Evolutionary conservation across 768 basidiomycete species (phyloP), one percentile per base, ranked within the genome.

Genomic region (Coprinopsis marcescibilis): DNA sequence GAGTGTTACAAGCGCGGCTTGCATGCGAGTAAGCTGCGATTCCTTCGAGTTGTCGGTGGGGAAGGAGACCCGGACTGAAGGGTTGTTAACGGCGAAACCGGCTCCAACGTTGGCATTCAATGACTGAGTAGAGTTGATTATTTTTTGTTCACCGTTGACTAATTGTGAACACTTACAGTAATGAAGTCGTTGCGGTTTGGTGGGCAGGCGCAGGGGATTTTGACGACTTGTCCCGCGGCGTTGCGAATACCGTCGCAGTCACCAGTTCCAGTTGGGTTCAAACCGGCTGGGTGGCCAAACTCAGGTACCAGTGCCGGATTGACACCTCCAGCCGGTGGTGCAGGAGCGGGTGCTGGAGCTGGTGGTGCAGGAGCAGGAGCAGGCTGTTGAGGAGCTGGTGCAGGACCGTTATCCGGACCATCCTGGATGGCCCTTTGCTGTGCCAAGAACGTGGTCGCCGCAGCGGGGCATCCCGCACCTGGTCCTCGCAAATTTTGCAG

Each of bases 401-500:
- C 47, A n/a, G n/a, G n/a, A 58, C 57, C 19, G 65, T 42, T 35
- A 17, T 50, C 57, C 38, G 62, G 55, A 0, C 60, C 66, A 38
- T 63, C 58, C 45, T 67, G 62, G 30, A 72, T 65, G 10, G 66
- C 67, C 45, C 63, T 53, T 24, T 61, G 63, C 35, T 71, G 70
- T 0, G 69, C 76, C 19, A 67, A 53, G 55, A 83, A 78, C 3
- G 81, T 85, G 0, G 85, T 83, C 7, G 81, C 72, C 1, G 74
- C 75, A 12, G 76, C 75, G 4, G 85, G 84, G 59, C 83, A 87
- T 12, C 84, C 86, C 4, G 70, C 61, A 30, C 85, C 86, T 0
- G 81, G 70, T 1, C 84, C 85, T 40, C 72, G 67, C 33, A 88
- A 60, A 60, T 88, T 89, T 65, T 89, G 86, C n/a, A 88, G 65